phyloP scores from a whole-genome alignment of 768 basidiomycete genomes.

The Leucocoprinus birnbaumii region DNA sequence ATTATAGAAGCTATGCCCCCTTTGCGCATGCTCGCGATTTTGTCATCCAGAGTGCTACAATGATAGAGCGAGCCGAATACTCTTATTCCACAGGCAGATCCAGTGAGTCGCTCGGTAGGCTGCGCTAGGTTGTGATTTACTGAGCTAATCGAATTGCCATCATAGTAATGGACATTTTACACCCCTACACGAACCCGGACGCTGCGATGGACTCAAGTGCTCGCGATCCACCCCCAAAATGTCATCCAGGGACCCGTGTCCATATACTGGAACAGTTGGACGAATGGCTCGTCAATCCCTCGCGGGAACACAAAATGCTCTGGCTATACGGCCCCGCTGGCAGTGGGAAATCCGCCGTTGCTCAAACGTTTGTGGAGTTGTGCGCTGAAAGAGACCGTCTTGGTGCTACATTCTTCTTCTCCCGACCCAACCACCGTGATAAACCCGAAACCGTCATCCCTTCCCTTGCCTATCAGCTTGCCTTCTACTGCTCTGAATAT shows the following conservation, averaged over 20 bases:
- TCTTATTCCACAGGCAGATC: too few species aligned
- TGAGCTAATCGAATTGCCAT: too few species aligned
- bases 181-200: background rate
- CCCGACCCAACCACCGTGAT: background rate
- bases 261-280: background rate
- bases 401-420: slow-evolving; percentile 12
- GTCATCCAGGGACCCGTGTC: background rate
- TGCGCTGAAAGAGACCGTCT: background rate
- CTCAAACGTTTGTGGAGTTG: slow-evolving; percentile 2
- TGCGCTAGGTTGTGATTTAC: too few species aligned
- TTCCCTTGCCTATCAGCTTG: slow-evolving; percentile 8
- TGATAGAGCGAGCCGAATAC: too few species aligned
- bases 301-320: background rate
- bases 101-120: too few species aligned
- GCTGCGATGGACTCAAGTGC: background rate
- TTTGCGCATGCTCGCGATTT: too few species aligned
- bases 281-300: background rate
- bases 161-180: background rate
- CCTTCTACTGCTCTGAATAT: background rate
- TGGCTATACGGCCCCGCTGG: slow-evolving; percentile 8
- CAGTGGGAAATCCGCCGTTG: slow-evolving; percentile 11
- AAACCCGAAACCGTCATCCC: slow-evolving; percentile 1
- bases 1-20: too few species aligned
- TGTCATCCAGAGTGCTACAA: too few species aligned
- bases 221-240: background rate